phyloP scores from a whole-genome alignment of 129 eudicot species.

The Helichrysum umbraculigerum region DNA sequence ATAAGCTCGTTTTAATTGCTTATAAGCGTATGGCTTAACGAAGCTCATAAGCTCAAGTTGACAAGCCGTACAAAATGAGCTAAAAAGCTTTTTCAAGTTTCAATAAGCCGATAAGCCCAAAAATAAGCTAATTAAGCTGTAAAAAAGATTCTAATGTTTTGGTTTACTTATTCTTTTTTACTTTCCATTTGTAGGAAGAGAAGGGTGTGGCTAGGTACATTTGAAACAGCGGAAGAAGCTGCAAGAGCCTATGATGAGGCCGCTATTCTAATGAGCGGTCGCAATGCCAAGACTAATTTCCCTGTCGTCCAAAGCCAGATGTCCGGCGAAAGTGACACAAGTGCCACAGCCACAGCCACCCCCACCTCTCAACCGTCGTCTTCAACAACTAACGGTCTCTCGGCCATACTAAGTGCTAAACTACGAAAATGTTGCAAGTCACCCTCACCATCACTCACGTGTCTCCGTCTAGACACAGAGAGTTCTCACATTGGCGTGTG shows the following conservation, averaged over 20 bases:
- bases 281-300: constrained; percentile 90
- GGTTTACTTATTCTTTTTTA: background rate
- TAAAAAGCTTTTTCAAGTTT: too few relatives aligned
- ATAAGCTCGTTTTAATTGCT: background rate
- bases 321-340: background rate
- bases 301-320: constrained; percentile 41
- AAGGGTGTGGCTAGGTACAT: constrained; percentile 96
- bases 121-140: background rate
- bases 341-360: background rate
- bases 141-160: background rate
- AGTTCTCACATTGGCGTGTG: constrained; percentile 91
- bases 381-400: constrained; percentile 39
- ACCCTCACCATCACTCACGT: constrained; percentile 85
- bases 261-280: constrained; percentile 77
- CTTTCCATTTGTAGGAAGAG: constrained; percentile 55
- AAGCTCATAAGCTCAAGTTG: background rate
- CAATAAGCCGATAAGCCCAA: too few relatives aligned
- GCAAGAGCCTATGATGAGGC: constrained; percentile 95
- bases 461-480: constrained; percentile 85
- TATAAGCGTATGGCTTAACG: background rate
- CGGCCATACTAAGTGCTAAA: constrained; percentile 62
- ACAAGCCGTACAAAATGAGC: too few relatives aligned
- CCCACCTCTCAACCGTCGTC: constrained; percentile 20
- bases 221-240: constrained; percentile 96
- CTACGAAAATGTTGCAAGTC: constrained; percentile 71